Percentiles rank a stretch among this genome's conserved stretches.
Evolutionary conservation across 345 rosid genomes (phyloP).

Genomic region (Fremontodendron californicum): DNA sequence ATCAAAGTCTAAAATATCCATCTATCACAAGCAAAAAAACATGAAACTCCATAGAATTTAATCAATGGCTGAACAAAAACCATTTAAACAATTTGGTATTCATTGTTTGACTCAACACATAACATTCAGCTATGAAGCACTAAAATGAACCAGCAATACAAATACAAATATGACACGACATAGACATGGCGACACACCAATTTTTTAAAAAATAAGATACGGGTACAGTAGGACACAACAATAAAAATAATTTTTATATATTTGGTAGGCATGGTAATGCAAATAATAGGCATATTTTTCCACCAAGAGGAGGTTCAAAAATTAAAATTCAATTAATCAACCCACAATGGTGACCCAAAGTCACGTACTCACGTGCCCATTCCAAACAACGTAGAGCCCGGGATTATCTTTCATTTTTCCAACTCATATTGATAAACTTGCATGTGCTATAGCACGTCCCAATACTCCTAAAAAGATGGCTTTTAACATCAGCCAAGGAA

Average conservation of each 20-base stretch:
- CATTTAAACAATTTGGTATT: not conserved
- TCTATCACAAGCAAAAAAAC: constrained; percentile 1
- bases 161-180: no score
- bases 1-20: not conserved
- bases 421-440: not conserved
- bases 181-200: not conserved
- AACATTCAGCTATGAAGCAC: not conserved
- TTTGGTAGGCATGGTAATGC: not conserved
- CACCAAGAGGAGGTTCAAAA: not conserved
- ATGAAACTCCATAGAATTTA: not conserved
- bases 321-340: not conserved
- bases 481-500: not conserved
- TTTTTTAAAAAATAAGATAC: not conserved
- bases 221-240: not conserved
- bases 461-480: no score
- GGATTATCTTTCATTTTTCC: not conserved
- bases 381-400: not conserved
- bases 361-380: not conserved
- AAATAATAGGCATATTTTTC: not conserved
- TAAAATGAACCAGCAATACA: no score
- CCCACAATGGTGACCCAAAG: not conserved
- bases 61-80: not conserved
- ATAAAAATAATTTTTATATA: not conserved
- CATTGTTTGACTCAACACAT: not conserved
- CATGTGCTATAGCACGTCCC: not conserved